Evolutionary conservation across 805 yeast species (phyloP), one percentile per base, ranked within the genome.

Genomic region (Candida maltosa): DNA sequence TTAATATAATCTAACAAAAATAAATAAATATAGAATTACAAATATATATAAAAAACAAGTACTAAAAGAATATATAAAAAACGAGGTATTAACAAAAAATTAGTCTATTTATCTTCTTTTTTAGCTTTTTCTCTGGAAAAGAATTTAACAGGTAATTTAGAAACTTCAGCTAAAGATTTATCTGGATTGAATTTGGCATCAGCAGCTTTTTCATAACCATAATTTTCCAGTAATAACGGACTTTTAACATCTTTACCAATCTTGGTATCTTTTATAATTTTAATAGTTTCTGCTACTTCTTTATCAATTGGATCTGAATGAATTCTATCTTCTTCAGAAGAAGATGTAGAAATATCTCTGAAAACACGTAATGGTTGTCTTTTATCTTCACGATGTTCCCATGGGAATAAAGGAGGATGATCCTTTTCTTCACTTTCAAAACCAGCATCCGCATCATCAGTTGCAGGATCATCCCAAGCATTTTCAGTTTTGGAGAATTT

Each of bases 61-160:
- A 15, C 6, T 9, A 22, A 14, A 15, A 31, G 5, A 9, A 26
- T 11, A 15, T 14, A 17, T n/a, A 17, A 3, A 30, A n/a, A 17
- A 30, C 2, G 8, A 23, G 11, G 5, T 14, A 17, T 17, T 12
- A 7, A 4, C 31, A 10, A 28, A 20, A 28, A 28, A 28, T 17
- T n/a, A 28, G 22, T 25, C 22, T 35, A 35, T 19, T 39, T 29
- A 20, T 36, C 39, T 16, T 41, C 31, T 23, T 33, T 31, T 31
- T 46, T 33, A 31, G 39, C 41, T 21, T 42, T 38, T 26, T 42
- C 38, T 37, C 48, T 51, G 26, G 41, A 36, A 37, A 54, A 50
- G 24, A 56, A 49, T 32, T 51, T 47, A 31, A 52, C 33, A 5
- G 60, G 62, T 16, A 54, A 37, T 37, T 49, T 51, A 12, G 60